Evolutionary conservation across 1,139 yeast species (phyloP).

Genomic region (Kazachstania sp.): DNA sequence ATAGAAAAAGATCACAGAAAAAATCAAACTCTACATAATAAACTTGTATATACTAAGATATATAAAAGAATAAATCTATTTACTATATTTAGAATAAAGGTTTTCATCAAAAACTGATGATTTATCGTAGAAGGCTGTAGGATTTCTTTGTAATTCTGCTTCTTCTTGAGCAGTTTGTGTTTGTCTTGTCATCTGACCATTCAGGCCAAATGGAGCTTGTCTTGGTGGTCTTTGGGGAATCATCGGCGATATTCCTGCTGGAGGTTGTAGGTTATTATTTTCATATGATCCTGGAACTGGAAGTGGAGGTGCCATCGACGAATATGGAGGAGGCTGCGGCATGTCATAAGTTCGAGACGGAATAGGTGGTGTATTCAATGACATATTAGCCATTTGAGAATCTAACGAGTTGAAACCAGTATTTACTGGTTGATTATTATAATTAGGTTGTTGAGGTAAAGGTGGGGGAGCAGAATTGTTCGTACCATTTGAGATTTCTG

Average conservation of each 20-base stretch:
- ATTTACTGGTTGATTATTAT: background rate
- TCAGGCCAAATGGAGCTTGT: conserved; percentile 10
- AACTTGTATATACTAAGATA: background rate
- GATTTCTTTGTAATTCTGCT: conserved; percentile 22
- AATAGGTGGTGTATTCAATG: conserved; percentile 3
- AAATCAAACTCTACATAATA: background rate
- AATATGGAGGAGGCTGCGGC: conserved; percentile 6
- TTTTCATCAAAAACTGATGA: conserved; percentile 41
- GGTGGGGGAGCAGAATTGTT: background rate
- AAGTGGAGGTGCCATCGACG: background rate
- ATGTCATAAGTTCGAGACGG: conserved; percentile 2
- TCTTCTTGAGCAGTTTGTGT: conserved; percentile 17
- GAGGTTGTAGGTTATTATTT: conserved; percentile 11
- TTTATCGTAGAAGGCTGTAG: conserved; percentile 35
- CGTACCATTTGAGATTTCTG: conserved; percentile 3
- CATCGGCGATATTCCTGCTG: conserved; percentile 1
- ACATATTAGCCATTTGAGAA: conserved; percentile 1
- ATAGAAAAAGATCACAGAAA: background rate
- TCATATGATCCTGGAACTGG: conserved; percentile 3
- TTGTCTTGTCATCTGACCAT: conserved; percentile 7
- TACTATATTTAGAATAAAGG: conserved; percentile 36
- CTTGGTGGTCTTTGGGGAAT: conserved; percentile 20
- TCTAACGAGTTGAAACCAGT: background rate
- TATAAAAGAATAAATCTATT: background rate
- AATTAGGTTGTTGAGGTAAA: background rate